These are phyloP conservation scores for Vaccinium darrowii DNA, from an alignment of 148 eudicot species.

Conservation along the genomic window DNA sequence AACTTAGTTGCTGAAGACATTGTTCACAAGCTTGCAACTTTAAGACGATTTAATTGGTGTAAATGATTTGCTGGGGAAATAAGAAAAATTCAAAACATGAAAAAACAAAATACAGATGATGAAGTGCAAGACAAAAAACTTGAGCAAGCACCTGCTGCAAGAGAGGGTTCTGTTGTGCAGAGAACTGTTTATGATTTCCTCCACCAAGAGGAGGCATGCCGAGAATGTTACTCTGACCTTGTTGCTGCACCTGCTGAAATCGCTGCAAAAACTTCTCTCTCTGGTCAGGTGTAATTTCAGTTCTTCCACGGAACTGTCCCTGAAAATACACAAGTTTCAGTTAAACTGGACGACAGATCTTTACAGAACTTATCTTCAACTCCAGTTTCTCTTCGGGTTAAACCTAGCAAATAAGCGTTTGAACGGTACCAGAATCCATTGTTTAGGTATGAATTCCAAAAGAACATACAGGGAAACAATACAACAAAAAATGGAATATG, in stretches of 20 bases:
- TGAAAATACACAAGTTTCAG: slow-evolving; percentile 22
- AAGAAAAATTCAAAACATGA: neutral
- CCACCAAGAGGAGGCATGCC: slow-evolving; percentile 72
- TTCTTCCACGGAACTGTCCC: slow-evolving; percentile 88
- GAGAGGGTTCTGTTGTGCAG: slow-evolving; percentile 77
- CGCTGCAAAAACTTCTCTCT: slow-evolving; percentile 86
- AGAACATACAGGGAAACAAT: neutral
- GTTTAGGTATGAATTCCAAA: neutral
- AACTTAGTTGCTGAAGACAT: neutral
- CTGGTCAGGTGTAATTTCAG: slow-evolving; percentile 97
- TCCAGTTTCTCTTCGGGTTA: neutral
- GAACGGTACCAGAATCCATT: neutral
- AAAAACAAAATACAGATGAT: neutral
- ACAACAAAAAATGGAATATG: neutral
- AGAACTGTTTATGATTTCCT: slow-evolving; percentile 71
- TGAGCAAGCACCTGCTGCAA: slow-evolving; percentile 68
- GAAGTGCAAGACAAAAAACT: neutral
- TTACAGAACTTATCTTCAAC: neutral
- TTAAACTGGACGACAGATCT: neutral
- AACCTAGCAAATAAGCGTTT: neutral
- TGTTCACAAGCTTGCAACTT: neutral
- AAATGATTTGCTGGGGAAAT: neutral
- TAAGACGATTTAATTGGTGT: neutral
- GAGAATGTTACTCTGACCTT: slow-evolving; percentile 78
- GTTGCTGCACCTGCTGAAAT: slow-evolving; percentile 87